Evolutionary conservation across 768 basidiomycete genomes (phyloP), one percentile per base, ranked within the genome.

Genomic region (Trametes villosa): DNA sequence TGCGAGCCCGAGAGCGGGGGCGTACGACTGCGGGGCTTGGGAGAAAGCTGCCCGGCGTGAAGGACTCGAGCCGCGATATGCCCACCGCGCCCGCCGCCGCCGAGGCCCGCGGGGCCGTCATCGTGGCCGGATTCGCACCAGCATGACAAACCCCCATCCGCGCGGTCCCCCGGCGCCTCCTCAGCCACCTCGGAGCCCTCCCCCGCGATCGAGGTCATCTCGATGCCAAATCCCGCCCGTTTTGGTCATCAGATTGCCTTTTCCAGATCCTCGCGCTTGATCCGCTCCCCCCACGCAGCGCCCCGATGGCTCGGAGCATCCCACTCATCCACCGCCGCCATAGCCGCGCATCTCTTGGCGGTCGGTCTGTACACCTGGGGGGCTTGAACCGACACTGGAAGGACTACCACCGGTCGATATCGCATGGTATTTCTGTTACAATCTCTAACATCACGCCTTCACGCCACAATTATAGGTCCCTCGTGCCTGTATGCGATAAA

Each of bases 401-500:
- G n/a, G n/a, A n/a, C n/a, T n/a, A n/a, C n/a, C n/a, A n/a, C n/a
- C n/a, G n/a, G n/a, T n/a, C n/a, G n/a, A n/a, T 38, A 38, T 38
- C 36, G 12, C 4, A 38, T 15, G 5, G 4, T 12, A 38, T 38
- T 18, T 18, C 36, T 18, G n/a, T 38, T 12, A 24, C 44, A 24
- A 24, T 26, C 22, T 45, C 27, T 15, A 24, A 45, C 27, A 45
- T 9, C 44, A 13, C 47, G 47, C 27, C 47, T 29, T 48, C 30
- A 49, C 51, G 38, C 38, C 57, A 20, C 69, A 46, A 36, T 49
- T 33, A 26, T 20, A 56, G 30, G 22, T 18, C n/a, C 33, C 36
- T 17, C 22, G 51, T 50, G 51, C 36, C 57, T 50, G 48, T 40
- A 30, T 9, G 48, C 51, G 46, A 52, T 50, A 50, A 58, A 42